Conservation (phyloP, 768 basidiomycete genomes). For the Pulveroboletus sp. region DNA sequence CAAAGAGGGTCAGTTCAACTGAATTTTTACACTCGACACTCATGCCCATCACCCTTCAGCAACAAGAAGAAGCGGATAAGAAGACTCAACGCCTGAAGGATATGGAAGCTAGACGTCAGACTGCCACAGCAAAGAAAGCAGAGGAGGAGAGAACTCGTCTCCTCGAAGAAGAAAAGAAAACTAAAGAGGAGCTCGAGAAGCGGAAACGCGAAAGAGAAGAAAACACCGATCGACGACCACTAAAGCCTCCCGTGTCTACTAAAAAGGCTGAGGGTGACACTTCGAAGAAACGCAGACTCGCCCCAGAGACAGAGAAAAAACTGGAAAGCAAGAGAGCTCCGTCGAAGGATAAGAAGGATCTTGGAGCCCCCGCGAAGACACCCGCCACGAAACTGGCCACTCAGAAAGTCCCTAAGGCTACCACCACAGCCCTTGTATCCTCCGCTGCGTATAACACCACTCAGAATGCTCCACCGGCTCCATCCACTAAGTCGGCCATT, state of each 20-base stretch:
- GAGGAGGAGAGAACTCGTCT: slow-evolving; percentile 68
- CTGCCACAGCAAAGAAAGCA: slow-evolving; percentile 64
- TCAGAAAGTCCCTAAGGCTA: slow-evolving; percentile 38
- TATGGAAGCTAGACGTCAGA: slow-evolving; percentile 79
- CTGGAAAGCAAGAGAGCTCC: slow-evolving; percentile 56
- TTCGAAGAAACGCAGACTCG: slow-evolving; percentile 67
- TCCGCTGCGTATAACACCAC: slow-evolving; percentile 40
- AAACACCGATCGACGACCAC: slow-evolving; percentile 60
- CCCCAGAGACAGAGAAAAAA: slow-evolving; percentile 51
- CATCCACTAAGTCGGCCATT: slow-evolving; percentile 30
- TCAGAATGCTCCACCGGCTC: slow-evolving; percentile 25
- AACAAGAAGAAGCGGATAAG: slow-evolving; percentile 85
- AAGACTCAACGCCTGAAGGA: slow-evolving; percentile 71
- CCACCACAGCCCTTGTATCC: slow-evolving; percentile 31
- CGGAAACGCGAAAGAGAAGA: slow-evolving; percentile 83
- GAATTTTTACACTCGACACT: background rate
- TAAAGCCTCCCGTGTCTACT: slow-evolving; percentile 41
- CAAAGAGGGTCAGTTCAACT: slow-evolving; percentile 70
- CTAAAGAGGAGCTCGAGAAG: slow-evolving; percentile 69
- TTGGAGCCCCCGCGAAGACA: slow-evolving; percentile 26
- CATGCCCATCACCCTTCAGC: slow-evolving; percentile 43
- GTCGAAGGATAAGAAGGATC: slow-evolving; percentile 50
- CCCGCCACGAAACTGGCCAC: slow-evolving; percentile 21
- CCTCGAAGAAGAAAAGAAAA: slow-evolving; percentile 65
- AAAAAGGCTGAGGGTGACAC: slow-evolving; percentile 76